These are phyloP conservation scores for Tetradesmus lagerheimii DNA, from an alignment of 139 green algal genomes.

Conservation along the genomic window DNA sequence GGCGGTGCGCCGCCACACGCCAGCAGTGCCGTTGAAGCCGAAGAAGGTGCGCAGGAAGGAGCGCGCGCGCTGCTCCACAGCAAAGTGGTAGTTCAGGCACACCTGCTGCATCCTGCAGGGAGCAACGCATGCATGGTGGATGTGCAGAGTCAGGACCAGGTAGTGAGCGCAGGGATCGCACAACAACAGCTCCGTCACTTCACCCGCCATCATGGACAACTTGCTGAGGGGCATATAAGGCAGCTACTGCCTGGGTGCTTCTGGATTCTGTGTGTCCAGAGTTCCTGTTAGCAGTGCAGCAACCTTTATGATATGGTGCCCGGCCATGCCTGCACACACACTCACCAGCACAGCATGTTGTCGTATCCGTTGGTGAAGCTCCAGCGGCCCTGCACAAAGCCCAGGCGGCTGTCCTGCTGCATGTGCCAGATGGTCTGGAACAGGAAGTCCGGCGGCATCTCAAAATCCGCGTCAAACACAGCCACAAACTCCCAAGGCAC, in stretches of 20 bases:
- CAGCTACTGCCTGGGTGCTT: too few relatives aligned
- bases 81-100: slow-evolving; percentile 69
- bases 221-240: too few relatives aligned
- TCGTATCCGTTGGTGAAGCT: slow-evolving; percentile 69
- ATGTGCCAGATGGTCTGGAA: slow-evolving; percentile 49
- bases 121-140: too few relatives aligned
- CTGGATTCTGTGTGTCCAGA: too few relatives aligned
- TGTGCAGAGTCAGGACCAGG: too few relatives aligned
- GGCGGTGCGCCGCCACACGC: slow-evolving; percentile 66
- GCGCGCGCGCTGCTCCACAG: slow-evolving; percentile 70
- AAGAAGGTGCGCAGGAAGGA: slow-evolving; percentile 71
- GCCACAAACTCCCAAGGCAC: slow-evolving; percentile 49
- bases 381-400: slow-evolving; percentile 87
- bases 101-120: slow-evolving; percentile 37
- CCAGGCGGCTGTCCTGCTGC: slow-evolving; percentile 57
- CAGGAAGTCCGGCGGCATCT: slow-evolving; percentile 46
- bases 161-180: too few relatives aligned
- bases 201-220: too few relatives aligned
- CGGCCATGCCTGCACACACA: not conserved
- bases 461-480: slow-evolving; percentile 50
- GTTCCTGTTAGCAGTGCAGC: not conserved
- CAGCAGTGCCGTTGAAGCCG: slow-evolving; percentile 77
- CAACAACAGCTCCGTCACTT: too few relatives aligned
- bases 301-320: not conserved
- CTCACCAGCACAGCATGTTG: slow-evolving; percentile 48